phyloP scores from a whole-genome alignment of 208 protist genomes.

The Perkinsela sp. region DNA sequence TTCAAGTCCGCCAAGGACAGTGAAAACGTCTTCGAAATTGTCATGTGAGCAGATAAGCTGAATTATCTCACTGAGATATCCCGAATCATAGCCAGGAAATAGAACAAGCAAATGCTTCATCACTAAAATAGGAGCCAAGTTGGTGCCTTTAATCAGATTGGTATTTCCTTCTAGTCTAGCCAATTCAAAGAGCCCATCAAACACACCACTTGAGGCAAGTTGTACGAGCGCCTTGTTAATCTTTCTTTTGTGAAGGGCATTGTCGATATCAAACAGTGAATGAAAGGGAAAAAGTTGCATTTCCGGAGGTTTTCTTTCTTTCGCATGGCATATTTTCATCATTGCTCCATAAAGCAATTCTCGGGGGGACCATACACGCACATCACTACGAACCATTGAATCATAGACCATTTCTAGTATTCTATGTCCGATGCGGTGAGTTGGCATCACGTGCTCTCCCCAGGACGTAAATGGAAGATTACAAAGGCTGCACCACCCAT shows the following conservation, averaged over 20 bases:
- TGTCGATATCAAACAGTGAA: not conserved
- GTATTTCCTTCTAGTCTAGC: not conserved
- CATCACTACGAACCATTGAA: not conserved
- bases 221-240: not conserved
- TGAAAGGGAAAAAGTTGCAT: not conserved
- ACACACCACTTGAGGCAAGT: not conserved
- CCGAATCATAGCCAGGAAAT: not conserved
- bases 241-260: not conserved
- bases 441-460: not conserved
- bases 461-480: not conserved
- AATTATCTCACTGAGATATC: not conserved
- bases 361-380: not conserved
- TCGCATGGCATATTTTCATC: not conserved
- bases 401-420: not conserved
- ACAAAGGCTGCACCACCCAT: not conserved
- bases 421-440: not conserved
- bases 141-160: not conserved
- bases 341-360: not conserved
- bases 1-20: not conserved
- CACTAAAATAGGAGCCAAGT: not conserved
- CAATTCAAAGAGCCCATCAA: not conserved
- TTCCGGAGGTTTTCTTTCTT: not conserved
- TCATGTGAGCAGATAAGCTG: not conserved
- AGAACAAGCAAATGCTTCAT: not conserved
- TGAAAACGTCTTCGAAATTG: not conserved